Conservation (phyloP, 306 rosid genomes). For the Alnus rubra region DNA sequence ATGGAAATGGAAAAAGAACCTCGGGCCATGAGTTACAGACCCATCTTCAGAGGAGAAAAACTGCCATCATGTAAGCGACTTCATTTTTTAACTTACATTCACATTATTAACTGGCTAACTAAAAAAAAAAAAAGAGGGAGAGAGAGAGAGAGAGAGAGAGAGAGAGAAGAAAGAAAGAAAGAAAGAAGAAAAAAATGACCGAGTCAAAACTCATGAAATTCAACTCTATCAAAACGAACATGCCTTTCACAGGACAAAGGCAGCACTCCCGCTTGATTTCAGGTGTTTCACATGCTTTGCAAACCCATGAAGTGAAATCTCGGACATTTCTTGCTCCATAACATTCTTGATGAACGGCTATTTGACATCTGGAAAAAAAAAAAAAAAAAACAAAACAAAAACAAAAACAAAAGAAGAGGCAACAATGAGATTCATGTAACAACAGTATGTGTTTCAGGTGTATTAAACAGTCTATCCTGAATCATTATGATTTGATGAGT, state of each 20-base stretch:
- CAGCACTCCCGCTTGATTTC: constrained; percentile 89
- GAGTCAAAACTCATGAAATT: constrained; percentile 11
- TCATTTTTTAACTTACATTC: not conserved
- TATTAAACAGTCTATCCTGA: constrained; percentile 11
- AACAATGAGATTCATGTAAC: not conserved
- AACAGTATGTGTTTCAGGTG: not conserved
- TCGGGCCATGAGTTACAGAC: not conserved
- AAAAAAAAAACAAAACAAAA: not conserved
- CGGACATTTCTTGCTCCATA: constrained; percentile 93
- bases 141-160: too few species aligned
- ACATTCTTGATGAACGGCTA: constrained; percentile 99
- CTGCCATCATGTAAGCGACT: not conserved
- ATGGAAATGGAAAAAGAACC: constrained; percentile 7
- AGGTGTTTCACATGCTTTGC: constrained; percentile 96
- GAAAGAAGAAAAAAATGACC: constrained; percentile 2
- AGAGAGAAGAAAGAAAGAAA: too few species aligned
- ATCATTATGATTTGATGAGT: constrained; percentile 3
- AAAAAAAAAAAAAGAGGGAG: not conserved
- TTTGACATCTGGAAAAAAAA: constrained; percentile 78
- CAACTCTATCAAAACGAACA: constrained; percentile 25
- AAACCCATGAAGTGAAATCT: constrained; percentile 97
- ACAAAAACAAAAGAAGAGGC: not conserved
- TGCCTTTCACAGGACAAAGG: constrained; percentile 98
- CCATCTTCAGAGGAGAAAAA: not conserved
- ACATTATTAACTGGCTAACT: not conserved